Evolutionary conservation across 1,284 basidiomycete genomes (phyloP), one percentile per base, ranked within the genome.

Genomic region (Cryptococcus sp.): DNA sequence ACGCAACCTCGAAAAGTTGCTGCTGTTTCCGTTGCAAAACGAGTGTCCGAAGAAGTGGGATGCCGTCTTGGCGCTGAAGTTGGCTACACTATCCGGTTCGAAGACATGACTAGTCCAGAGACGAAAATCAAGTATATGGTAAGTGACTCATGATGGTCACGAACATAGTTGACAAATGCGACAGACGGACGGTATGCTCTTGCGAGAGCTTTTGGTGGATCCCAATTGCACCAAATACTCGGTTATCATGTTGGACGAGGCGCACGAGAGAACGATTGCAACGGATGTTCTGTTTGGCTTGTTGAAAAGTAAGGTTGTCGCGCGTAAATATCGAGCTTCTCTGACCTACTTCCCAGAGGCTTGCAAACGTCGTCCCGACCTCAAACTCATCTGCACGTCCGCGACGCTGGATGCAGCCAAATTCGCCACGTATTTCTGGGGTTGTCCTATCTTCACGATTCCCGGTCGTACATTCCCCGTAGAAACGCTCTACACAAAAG

Each of bases 391-490:
- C 66, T 94, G 98, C 61, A 99, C 95, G 0, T 98, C 95, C 0
- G 96, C 96, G 1, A 99, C 96, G 0, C 83, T 99, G n/a, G 95
- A 99, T 70, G 95, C 96, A 45, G 94, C 96, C 75, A 99, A 99
- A 81, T 99, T 99, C 79, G 94, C 94, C 8, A 93, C 91, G 69
- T 99, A 98, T 83, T 99, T 99, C 83, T 96, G 88, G 76, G 91
- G 89, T 20, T 98, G 94, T 78, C 94, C 95, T 13, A 98, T 99
- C 79, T 98, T 99, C 83, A 97, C 95, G n/a, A 99, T 99, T 66
- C 95, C 96, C 15, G 96, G 96, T 65, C 88, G 94, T 68, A 94
- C 94, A n/a, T 98, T 91, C 80, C 95, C 95, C 3, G 96, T 99
- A 62, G 96, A 99, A 78, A 85, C 93, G 45, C 82, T 99, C 20